phyloP scores from a whole-genome alignment of 805 yeast genomes.

The Yamadazyma insecticola region DNA sequence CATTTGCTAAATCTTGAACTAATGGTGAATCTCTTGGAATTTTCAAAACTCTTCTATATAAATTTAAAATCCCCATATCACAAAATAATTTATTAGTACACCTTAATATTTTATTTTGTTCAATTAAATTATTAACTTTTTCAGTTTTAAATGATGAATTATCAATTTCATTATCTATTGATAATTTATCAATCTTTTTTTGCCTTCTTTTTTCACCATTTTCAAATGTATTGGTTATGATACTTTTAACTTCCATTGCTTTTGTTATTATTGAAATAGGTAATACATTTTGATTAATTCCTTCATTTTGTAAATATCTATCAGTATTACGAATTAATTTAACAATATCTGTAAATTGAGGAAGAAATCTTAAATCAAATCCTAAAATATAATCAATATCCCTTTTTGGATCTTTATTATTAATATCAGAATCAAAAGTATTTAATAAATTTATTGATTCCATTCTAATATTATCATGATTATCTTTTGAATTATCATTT shows the following conservation, averaged over 20 bases:
- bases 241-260: slow-evolving; percentile 25
- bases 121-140: slow-evolving; percentile 14
- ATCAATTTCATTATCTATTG: slow-evolving; percentile 1
- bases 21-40: slow-evolving; percentile 42
- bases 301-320: slow-evolving; percentile 9
- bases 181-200: slow-evolving; percentile 16
- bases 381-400: slow-evolving; percentile 64
- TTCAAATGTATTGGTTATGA: slow-evolving; percentile 15
- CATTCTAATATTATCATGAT: slow-evolving; percentile 14
- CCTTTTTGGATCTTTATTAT: slow-evolving; percentile 18
- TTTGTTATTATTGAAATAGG: slow-evolving; percentile 17
- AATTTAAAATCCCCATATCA: slow-evolving; percentile 49
- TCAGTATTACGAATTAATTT: slow-evolving; percentile 27
- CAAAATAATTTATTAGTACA: slow-evolving; percentile 52
- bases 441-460: slow-evolving; percentile 17
- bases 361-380: slow-evolving; percentile 58
- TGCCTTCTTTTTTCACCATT: slow-evolving; percentile 25
- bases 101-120: slow-evolving; percentile 31
- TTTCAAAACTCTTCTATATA: slow-evolving; percentile 51
- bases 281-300: slow-evolving; percentile 4
- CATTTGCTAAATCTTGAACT: slow-evolving; percentile 45
- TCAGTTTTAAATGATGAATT: slow-evolving; percentile 2
- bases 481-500: slow-evolving; percentile 23
- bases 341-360: slow-evolving; percentile 49
- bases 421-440: slow-evolving; percentile 10